Conservation (phyloP, 768 basidiomycete species). For the Rhizopogon vulgaris region DNA sequence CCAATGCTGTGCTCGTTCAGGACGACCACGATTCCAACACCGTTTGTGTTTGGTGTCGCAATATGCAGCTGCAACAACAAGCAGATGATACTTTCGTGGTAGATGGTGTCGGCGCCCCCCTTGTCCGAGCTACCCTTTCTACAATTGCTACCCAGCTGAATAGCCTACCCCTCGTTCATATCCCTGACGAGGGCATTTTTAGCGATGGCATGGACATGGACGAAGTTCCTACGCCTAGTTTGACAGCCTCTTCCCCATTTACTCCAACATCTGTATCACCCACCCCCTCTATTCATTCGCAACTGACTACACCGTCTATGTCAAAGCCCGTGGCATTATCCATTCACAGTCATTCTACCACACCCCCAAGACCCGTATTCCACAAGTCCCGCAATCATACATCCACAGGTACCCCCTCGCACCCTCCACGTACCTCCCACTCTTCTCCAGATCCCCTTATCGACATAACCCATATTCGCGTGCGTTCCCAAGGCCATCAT, state of each 20-base stretch:
- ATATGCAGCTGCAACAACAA: conserved; percentile 13
- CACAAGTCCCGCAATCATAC: not conserved
- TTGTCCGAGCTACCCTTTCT: conserved; percentile 14
- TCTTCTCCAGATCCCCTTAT: conserved; percentile 45
- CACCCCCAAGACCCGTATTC: conserved; percentile 1
- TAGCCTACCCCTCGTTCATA: conserved; percentile 10
- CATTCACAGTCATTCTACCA: conserved; percentile 9
- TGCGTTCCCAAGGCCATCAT: conserved; percentile 65
- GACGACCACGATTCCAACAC: conserved; percentile 18
- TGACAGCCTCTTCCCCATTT: not conserved
- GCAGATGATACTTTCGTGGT: conserved; percentile 10
- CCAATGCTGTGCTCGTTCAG: conserved; percentile 20
- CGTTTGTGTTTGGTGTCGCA: conserved; percentile 46
- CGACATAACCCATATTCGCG: conserved; percentile 74
- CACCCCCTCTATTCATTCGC: not conserved
- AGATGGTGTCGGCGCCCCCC: conserved; percentile 25
- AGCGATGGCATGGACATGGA: conserved; percentile 34
- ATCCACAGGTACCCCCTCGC: conserved; percentile 2
- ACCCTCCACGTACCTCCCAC: conserved; percentile 15
- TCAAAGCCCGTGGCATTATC: conserved; percentile 8
- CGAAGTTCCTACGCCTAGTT: conserved; percentile 2
- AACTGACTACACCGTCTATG: not conserved
- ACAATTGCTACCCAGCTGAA: conserved; percentile 5
- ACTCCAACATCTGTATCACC: not conserved
- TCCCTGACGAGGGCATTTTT: conserved; percentile 20